Conservation (phyloP, 306 rosid species). For the Prinsepia uniflora region DNA sequence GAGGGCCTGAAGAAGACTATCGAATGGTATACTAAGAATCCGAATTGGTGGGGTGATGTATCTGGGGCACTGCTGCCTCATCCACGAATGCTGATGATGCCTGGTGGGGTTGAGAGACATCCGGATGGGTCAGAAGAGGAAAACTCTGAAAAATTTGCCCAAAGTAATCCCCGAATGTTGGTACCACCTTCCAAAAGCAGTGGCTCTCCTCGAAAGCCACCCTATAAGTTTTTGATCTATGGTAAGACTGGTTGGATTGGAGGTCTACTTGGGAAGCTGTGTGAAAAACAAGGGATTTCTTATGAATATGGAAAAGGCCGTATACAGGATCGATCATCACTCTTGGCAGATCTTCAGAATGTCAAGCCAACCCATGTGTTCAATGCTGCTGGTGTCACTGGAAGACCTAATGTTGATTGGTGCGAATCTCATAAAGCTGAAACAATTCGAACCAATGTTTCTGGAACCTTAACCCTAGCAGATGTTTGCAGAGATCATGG, state of each 20-base stretch:
- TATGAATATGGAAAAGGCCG: constrained; percentile 85
- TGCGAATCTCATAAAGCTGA: constrained; percentile 75
- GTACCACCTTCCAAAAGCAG: constrained; percentile 59
- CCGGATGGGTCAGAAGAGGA: constrained; percentile 61
- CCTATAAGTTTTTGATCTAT: constrained; percentile 69
- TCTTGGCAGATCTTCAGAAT: constrained; percentile 60
- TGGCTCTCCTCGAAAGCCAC: constrained; percentile 41
- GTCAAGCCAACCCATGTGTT: constrained; percentile 79
- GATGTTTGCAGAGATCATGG: constrained; percentile 83
- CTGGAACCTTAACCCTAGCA: constrained; percentile 82
- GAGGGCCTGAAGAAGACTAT: constrained; percentile 93
- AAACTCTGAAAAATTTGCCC: constrained; percentile 40
- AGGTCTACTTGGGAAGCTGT: constrained; percentile 70
- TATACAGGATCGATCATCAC: constrained; percentile 68
- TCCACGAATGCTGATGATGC: constrained; percentile 91
- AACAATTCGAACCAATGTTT: constrained; percentile 70
- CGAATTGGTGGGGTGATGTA: constrained; percentile 95
- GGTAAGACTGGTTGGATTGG: constrained; percentile 93
- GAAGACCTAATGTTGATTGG: constrained; percentile 91
- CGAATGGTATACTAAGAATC: constrained; percentile 77
- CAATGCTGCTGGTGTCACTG: constrained; percentile 86
- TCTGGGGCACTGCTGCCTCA: constrained; percentile 92
- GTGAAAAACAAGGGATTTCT: constrained; percentile 74
- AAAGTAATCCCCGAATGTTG: constrained; percentile 62
- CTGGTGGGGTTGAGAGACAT: constrained; percentile 76